Percentiles rank a stretch among this genome's conserved stretches.
Evolutionary conservation across 2,329 filamentous ascomycete species (phyloP).

Genomic region (Colletotrichum echinochloae): DNA sequence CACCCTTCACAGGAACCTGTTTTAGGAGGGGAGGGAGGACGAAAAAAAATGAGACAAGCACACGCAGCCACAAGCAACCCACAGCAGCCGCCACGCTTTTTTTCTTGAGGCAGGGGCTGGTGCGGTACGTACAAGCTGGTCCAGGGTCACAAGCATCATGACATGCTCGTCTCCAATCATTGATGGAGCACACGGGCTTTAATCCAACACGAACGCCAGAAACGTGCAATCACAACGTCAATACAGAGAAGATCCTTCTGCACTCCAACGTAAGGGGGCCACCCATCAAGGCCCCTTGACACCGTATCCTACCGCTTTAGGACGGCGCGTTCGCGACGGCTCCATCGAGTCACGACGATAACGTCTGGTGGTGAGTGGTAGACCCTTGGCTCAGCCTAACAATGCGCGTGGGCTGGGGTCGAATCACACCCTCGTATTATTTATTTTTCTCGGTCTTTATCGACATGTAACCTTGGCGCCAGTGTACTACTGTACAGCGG

Average conservation of each 20-base stretch:
- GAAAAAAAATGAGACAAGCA: conserved; percentile 24
- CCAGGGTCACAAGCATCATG: conserved; percentile 24
- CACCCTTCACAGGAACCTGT: conserved; percentile 33
- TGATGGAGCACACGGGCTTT: background rate
- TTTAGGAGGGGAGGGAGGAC: conserved; percentile 13
- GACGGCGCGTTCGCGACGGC: conserved; percentile 19
- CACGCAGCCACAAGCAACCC: background rate
- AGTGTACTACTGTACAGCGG: background rate
- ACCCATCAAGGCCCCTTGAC: conserved; percentile 17
- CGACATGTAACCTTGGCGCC: background rate
- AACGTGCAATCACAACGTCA: conserved; percentile 20
- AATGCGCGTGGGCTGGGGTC: background rate
- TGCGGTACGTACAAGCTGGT: background rate
- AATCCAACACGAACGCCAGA: conserved; percentile 1
- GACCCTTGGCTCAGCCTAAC: background rate
- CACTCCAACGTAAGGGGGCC: conserved; percentile 31
- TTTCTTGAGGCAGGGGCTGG: conserved; percentile 30
- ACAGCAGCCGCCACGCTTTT: conserved; percentile 26
- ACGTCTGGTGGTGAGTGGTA: conserved; percentile 8
- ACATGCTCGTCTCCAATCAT: conserved; percentile 31
- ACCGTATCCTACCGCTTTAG: conserved; percentile 18
- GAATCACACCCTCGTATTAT: background rate
- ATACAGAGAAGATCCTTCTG: conserved; percentile 18
- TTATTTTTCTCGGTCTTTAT: background rate
- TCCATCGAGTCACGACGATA: background rate